Evolutionary conservation across 2,329 filamentous ascomycete species (phyloP).

Genomic region (Aschersonia sp.): DNA sequence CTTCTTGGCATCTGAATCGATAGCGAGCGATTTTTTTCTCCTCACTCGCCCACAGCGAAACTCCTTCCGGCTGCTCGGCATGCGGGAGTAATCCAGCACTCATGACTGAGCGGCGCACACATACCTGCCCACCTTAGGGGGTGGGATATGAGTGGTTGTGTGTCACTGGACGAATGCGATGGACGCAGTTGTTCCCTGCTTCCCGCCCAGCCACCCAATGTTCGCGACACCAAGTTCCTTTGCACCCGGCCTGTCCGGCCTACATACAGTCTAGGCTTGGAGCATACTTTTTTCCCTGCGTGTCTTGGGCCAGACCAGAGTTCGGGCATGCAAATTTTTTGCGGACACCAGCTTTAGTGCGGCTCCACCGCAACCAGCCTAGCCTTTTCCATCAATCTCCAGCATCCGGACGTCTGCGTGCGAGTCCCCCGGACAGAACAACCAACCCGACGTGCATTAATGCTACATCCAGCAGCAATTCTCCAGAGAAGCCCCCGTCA

Average conservation of each 20-base stretch:
- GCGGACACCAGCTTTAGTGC: not conserved
- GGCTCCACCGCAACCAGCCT: slow-evolving; percentile 3
- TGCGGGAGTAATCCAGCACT: too few relatives aligned
- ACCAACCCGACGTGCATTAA: not conserved
- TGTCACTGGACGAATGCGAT: too few relatives aligned
- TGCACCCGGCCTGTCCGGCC: not conserved
- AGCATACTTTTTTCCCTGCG: not conserved
- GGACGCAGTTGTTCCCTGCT: too few relatives aligned
- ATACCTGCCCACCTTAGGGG: too few relatives aligned
- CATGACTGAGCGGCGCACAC: too few relatives aligned
- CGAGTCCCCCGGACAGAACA: not conserved
- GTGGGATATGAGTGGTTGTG: too few relatives aligned
- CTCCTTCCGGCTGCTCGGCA: not conserved
- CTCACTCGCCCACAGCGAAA: not conserved
- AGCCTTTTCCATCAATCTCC: not conserved
- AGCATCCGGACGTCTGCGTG: not conserved
- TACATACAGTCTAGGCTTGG: not conserved
- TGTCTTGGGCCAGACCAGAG: not conserved
- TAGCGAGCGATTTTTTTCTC: not conserved
- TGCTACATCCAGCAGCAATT: not conserved
- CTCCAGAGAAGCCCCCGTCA: not conserved
- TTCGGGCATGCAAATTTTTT: not conserved
- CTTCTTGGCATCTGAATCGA: not conserved
- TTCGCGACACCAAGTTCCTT: too few relatives aligned
- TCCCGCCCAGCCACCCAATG: too few relatives aligned